Percentiles rank a stretch among this genome's conserved stretches.
phyloP scores from a whole-genome alignment of 805 yeast species.

The Kluyveromyces wickerhamii region DNA sequence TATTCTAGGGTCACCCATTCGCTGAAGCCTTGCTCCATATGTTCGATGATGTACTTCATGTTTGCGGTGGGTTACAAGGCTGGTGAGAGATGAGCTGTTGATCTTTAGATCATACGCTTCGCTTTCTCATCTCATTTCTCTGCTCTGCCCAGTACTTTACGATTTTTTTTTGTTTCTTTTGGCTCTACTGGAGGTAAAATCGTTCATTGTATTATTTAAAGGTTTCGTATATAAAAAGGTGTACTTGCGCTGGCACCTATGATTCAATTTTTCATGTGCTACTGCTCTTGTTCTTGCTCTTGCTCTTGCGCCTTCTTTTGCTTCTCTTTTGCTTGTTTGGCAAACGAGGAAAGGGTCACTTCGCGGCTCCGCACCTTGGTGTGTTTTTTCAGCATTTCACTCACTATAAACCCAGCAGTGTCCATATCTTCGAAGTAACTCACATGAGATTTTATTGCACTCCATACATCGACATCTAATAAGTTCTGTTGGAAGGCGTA shows the following conservation, averaged over 20 bases:
- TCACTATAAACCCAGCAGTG: slow-evolving; percentile 69
- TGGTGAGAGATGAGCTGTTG: too few species aligned
- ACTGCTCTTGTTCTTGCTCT: too few species aligned
- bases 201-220: too few species aligned
- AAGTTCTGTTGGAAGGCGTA: slow-evolving; percentile 70
- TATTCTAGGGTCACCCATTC: slow-evolving; percentile 93
- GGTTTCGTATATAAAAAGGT: neutral
- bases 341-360: neutral
- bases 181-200: too few species aligned
- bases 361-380: slow-evolving; percentile 1
- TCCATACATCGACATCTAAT: slow-evolving; percentile 68
- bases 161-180: too few species aligned
- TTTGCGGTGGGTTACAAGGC: too few species aligned
- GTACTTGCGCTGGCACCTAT: neutral
- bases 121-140: too few species aligned
- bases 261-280: too few species aligned
- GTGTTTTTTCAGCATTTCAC: slow-evolving; percentile 36
- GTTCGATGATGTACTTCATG: slow-evolving; percentile 92
- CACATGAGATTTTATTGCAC: slow-evolving; percentile 82
- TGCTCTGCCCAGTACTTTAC: too few species aligned
- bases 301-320: too few species aligned
- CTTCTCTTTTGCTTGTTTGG: neutral
- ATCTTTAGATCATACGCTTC: too few species aligned
- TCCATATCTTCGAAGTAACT: slow-evolving; percentile 83
- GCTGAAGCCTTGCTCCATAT: slow-evolving; percentile 95